These are phyloP conservation scores for Paulownia fortunei DNA, from an alignment of 257 asterid species.

Conservation along the genomic window DNA sequence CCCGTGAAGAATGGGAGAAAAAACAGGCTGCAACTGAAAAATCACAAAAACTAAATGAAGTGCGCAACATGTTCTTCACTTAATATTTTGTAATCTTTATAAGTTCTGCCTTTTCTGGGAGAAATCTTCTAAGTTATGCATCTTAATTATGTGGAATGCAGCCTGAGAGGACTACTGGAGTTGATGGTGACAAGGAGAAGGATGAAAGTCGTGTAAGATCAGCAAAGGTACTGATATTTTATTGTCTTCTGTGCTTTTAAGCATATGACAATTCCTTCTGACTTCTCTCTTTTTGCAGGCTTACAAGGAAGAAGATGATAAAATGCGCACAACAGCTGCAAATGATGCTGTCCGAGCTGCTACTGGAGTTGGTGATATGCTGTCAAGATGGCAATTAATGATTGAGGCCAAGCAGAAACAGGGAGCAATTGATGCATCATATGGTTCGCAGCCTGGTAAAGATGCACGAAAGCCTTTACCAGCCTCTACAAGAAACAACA, in stretches of 20 bases:
- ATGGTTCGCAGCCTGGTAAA: constrained; percentile 62
- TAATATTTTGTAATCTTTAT: constrained; percentile 11
- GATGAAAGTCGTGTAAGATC: constrained; percentile 73
- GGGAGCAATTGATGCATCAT: constrained; percentile 68
- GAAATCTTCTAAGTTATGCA: constrained; percentile 12
- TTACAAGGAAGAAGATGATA: constrained; percentile 95
- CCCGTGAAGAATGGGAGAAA: constrained; percentile 92
- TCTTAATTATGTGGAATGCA: constrained; percentile 41
- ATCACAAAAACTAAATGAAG: constrained; percentile 72
- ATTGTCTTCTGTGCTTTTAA: neutral
- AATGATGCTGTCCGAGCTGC: constrained; percentile 99
- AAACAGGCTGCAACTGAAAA: constrained; percentile 85
- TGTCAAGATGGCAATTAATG: constrained; percentile 93
- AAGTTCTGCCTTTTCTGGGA: constrained; percentile 11
- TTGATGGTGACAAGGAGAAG: constrained; percentile 85
- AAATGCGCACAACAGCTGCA: constrained; percentile 97
- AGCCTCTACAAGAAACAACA: constrained; percentile 53
- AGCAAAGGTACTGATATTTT: constrained; percentile 52
- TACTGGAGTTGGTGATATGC: constrained; percentile 91
- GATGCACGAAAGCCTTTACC: constrained; percentile 57
- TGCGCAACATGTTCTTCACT: constrained; percentile 37
- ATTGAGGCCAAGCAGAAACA: constrained; percentile 90
- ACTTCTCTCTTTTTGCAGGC: constrained; percentile 48
- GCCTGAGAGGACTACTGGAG: constrained; percentile 64
- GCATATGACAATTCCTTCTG: neutral